Percentiles rank a stretch among this genome's conserved stretches.
Evolutionary conservation across 345 rosid genomes (phyloP).

Genomic region (Ceriops zippeliana): DNA sequence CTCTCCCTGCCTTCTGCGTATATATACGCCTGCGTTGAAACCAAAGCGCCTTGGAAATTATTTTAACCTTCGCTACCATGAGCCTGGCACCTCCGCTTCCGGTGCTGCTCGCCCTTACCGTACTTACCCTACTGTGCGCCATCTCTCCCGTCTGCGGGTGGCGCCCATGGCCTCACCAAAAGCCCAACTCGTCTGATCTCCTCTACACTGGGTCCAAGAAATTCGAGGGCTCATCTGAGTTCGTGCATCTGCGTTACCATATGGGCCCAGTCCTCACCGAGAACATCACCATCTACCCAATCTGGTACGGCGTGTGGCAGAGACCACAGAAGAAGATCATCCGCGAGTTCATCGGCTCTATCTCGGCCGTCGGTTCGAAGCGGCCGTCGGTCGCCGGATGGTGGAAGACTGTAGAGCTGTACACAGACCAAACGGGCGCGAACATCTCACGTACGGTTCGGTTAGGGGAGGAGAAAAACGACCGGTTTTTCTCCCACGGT

Average conservation of each 20-base stretch:
- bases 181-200: conserved; percentile 48
- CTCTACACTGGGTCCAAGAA: conserved; percentile 59
- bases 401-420: conserved; percentile 90
- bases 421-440: conserved; percentile 79
- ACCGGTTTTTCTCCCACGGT: conserved; percentile 89
- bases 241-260: conserved; percentile 79
- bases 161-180: conserved; percentile 71
- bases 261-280: conserved; percentile 92
- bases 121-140: conserved; percentile 22
- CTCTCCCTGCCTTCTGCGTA: neutral
- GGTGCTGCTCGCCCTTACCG: neutral
- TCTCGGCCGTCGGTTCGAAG: conserved; percentile 51
- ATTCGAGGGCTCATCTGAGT: conserved; percentile 91
- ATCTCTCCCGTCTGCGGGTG: conserved; percentile 24
- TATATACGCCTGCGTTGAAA: neutral
- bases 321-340: conserved; percentile 72
- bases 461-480: conserved; percentile 79
- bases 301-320: conserved; percentile 93
- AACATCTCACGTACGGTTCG: conserved; percentile 22
- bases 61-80: neutral
- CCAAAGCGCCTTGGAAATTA: too few relatives aligned
- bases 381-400: conserved; percentile 83
- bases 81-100: neutral
- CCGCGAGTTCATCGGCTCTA: conserved; percentile 78
- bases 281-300: conserved; percentile 76